A percentile compares a stretch with the other conserved stretches of the same genome.
These are phyloP conservation scores for Fusarium tanahbumbuense DNA, from an alignment of 2,329 filamentous ascomycete genomes.

Conservation along the genomic window DNA sequence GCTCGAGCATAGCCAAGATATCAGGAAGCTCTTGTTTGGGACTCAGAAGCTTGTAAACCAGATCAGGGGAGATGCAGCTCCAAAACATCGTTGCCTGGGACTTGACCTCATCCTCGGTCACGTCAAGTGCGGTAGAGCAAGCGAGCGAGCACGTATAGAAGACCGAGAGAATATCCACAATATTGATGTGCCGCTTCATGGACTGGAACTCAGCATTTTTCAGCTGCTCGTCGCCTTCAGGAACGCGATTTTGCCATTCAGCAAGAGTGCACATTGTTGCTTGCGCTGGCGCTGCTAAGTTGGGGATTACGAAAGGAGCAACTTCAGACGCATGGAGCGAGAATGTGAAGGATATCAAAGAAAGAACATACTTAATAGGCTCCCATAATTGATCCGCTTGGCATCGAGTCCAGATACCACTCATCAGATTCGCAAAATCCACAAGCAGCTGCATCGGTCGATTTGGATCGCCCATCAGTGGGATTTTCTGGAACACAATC, in stretches of 20 bases:
- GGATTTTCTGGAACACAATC: constrained; percentile 74
- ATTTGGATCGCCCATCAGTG: constrained; percentile 62
- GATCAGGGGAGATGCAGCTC: constrained; percentile 73
- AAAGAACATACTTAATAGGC: constrained; percentile 73
- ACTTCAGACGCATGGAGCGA: constrained; percentile 69
- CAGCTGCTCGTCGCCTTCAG: constrained; percentile 60
- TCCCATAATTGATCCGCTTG: constrained; percentile 70
- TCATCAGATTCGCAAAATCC: constrained; percentile 72
- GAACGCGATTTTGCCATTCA: constrained; percentile 64
- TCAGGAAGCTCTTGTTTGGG: constrained; percentile 73
- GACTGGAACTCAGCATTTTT: constrained; percentile 53
- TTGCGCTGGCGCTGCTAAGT: constrained; percentile 66
- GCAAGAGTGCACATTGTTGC: constrained; percentile 71
- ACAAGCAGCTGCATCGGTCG: constrained; percentile 68
- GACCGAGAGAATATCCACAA: constrained; percentile 71
- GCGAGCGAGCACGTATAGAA: constrained; percentile 72
- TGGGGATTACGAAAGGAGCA: constrained; percentile 68
- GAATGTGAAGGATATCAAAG: constrained; percentile 72
- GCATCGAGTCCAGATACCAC: constrained; percentile 76
- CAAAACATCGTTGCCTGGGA: constrained; percentile 66
- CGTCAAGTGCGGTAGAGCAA: constrained; percentile 59
- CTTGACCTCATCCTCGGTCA: constrained; percentile 47
- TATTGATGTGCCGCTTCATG: constrained; percentile 69
- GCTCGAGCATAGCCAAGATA: constrained; percentile 71
- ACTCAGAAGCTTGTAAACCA: constrained; percentile 74